phyloP scores from a whole-genome alignment of 495 filamentous ascomycete genomes.

The Talaromyces liani region DNA sequence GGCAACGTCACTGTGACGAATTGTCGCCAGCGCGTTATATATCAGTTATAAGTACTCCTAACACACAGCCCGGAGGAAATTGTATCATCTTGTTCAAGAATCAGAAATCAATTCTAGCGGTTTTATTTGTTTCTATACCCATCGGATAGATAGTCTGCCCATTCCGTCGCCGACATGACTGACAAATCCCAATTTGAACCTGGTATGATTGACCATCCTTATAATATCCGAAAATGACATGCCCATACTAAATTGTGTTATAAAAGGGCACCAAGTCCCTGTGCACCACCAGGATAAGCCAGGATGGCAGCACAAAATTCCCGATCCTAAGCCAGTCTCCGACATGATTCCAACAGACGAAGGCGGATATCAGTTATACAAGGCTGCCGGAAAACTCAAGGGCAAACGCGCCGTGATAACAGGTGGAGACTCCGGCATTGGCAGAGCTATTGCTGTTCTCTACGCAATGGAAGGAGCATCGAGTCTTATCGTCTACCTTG shows the following conservation, averaged over 20 bases:
- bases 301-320: conserved; percentile 59
- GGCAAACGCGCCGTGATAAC: conserved; percentile 75
- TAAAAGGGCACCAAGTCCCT: conserved; percentile 59
- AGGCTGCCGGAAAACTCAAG: conserved; percentile 67
- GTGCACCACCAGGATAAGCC: conserved; percentile 62
- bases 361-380: conserved; percentile 66
- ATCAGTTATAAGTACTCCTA: background rate
- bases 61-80: background rate
- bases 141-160: background rate
- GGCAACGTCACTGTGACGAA: conserved; percentile 6
- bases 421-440: conserved; percentile 77
- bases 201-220: background rate
- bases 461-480: conserved; percentile 81
- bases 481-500: conserved; percentile 65
- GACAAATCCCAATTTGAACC: conserved; percentile 7
- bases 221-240: background rate
- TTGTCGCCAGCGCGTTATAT: background rate
- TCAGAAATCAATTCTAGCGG: background rate
- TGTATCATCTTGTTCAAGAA: background rate
- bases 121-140: background rate
- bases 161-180: background rate
- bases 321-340: conserved; percentile 51
- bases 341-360: conserved; percentile 64
- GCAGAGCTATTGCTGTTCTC: conserved; percentile 68
- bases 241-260: background rate